These are phyloP conservation scores for Hanseniaspora vineae DNA, from an alignment of 805 yeast genomes.

Conservation along the genomic window DNA sequence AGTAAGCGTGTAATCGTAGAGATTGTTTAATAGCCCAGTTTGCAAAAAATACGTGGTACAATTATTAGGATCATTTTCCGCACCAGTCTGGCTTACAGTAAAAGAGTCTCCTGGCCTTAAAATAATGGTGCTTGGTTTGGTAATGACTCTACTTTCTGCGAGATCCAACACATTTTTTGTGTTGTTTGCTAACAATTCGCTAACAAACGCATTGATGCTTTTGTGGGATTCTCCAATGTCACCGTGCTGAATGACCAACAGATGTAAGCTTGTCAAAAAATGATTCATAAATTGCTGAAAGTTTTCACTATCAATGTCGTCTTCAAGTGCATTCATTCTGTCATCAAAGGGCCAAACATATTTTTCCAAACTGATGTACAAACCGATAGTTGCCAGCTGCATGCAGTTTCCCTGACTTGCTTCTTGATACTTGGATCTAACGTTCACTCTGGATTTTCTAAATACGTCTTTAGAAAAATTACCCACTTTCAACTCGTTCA, in stretches of 20 bases:
- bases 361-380: conserved; percentile 42
- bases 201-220: conserved; percentile 12
- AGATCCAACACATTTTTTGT: not conserved
- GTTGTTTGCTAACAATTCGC: conserved; percentile 14
- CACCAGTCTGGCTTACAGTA: conserved; percentile 22
- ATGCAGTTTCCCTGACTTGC: conserved; percentile 33
- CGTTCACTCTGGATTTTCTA: conserved; percentile 33
- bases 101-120: conserved; percentile 26
- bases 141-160: not conserved
- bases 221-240: conserved; percentile 22
- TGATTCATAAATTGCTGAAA: conserved; percentile 21
- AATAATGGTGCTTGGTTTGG: conserved; percentile 27
- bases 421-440: conserved; percentile 35
- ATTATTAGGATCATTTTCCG: conserved; percentile 36
- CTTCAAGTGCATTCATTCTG: conserved; percentile 38
- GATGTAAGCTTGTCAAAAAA: conserved; percentile 23
- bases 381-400: conserved; percentile 35
- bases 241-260: conserved; percentile 38
- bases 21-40: conserved; percentile 26
- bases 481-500: not conserved
- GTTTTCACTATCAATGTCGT: conserved; percentile 29
- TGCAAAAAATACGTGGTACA: conserved; percentile 44
- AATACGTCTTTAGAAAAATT: conserved; percentile 23
- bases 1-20: conserved; percentile 27
- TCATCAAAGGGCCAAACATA: conserved; percentile 41